These are phyloP conservation scores for Ophiostoma perfectum DNA, from an alignment of 2,329 filamentous ascomycete species.

Conservation along the genomic window DNA sequence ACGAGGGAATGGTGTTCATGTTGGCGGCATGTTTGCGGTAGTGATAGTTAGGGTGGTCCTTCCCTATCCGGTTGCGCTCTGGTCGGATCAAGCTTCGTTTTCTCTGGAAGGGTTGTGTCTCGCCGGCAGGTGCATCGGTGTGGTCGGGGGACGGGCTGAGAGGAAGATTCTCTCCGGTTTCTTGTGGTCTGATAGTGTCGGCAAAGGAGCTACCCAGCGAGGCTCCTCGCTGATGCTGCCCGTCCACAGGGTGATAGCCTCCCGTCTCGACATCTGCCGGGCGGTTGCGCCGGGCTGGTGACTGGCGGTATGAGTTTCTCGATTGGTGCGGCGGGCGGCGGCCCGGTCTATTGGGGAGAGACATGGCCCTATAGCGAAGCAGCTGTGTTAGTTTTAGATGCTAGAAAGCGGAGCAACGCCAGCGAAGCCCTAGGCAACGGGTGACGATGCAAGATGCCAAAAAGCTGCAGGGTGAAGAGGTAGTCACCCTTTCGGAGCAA, in stretches of 20 bases:
- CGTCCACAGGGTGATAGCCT: constrained; percentile 42
- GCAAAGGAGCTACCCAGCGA: constrained; percentile 52
- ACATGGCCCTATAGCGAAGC: constrained; percentile 45
- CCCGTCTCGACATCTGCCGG: constrained; percentile 67
- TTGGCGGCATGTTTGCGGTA: constrained; percentile 92
- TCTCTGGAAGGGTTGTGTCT: constrained; percentile 47
- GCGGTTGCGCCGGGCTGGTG: constrained; percentile 59
- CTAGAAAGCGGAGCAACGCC: constrained; percentile 8
- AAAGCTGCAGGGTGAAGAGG: neutral
- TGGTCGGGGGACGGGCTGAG: constrained; percentile 46
- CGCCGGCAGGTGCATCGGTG: constrained; percentile 21
- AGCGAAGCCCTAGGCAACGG: constrained; percentile 11
- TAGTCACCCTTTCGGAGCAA: constrained; percentile 23
- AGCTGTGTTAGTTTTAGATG: neutral
- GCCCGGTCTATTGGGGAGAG: constrained; percentile 60
- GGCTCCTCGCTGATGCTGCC: constrained; percentile 49
- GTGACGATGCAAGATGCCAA: neutral
- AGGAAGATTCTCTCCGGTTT: constrained; percentile 51
- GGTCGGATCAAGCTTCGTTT: constrained; percentile 88
- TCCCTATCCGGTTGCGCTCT: constrained; percentile 78
- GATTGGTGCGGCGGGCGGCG: constrained; percentile 57
- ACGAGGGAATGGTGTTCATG: constrained; percentile 84
- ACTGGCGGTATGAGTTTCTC: constrained; percentile 60
- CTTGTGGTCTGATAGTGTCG: constrained; percentile 51
- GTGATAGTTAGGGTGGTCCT: constrained; percentile 88